Base-by-base conservation (phyloP, 345 rosid genomes). In the Raphanus sativus region DNA sequence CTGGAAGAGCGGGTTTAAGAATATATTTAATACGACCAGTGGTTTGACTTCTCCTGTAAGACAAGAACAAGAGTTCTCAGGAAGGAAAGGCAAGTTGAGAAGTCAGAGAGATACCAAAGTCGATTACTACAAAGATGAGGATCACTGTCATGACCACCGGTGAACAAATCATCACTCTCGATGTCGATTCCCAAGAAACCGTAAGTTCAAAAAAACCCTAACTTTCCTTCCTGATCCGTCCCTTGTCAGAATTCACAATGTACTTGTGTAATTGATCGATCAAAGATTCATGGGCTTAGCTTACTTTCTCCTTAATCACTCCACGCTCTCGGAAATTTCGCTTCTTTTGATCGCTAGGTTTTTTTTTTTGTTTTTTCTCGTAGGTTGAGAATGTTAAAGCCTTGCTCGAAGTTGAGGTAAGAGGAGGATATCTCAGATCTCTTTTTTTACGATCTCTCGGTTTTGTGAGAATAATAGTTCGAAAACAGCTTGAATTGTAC, bases 301-400 rank as follows among this genome's bases (percentile, higher is more conserved):
- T 54, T 6, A 55, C 34, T 78, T 61, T 16, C 29, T 3, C 8
- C 10, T 0, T 36, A 2, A 34, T 11, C 10, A 50, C 7, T 62
- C 30, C 5, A 52, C 28, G 76, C 4, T 40, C 65, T 6, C 3
- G 2, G 0, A 63, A 63, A 26, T 45, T 66, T 3, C 63, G 2
- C 1, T 73, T 33, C 61, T 11, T 15, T 21, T 76, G 69, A 69
- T 71, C 30, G 12, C 38, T 32, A 6, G 11, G 24, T 5, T 8
- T 65, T 29, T 9, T n/a, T 3, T 74, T 60, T 65, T 29, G 6
- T 28, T 3, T 74, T 60, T 52, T 25, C 32, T 52, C 21, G 74
- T 75, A 92, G 98, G 94, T 95, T 78, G 99, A 92, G 71, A 95
- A 92, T 80, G 90, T 95, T 79, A 95, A 95, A 81, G 98, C 99